Conservation (phyloP, 345 rosid genomes). For the Rhodamnia argentea region DNA sequence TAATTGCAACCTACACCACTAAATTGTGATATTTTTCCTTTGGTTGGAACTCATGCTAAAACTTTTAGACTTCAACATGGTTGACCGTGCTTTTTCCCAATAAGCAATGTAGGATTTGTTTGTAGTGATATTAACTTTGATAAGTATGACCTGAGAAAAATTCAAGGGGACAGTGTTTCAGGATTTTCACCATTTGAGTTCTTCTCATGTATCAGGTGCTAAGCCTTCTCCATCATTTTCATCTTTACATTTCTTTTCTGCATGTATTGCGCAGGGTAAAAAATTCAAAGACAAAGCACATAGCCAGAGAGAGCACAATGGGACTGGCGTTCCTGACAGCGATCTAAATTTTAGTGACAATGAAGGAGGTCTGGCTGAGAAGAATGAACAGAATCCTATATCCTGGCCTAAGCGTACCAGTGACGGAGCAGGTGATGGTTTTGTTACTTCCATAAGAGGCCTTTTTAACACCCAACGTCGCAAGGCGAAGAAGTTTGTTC, state of each 20-base stretch:
- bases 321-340: constrained; percentile 41
- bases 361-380: constrained; percentile 49
- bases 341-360: constrained; percentile 75
- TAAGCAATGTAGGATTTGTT: not conserved
- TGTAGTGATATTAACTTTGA: not conserved
- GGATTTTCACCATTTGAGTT: not conserved
- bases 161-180: not conserved
- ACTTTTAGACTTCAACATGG: not conserved
- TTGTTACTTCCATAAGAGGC: constrained; percentile 82
- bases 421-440: constrained; percentile 99
- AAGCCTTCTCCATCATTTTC: not conserved
- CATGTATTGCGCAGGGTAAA: constrained; percentile 51
- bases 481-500: constrained; percentile 85
- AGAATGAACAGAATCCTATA: constrained; percentile 53
- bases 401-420: constrained; percentile 70
- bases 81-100: not conserved
- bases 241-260: not conserved
- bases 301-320: constrained; percentile 41
- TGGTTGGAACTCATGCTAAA: not conserved
- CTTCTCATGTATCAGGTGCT: not conserved
- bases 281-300: constrained; percentile 85
- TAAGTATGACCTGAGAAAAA: not conserved
- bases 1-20: not conserved
- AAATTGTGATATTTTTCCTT: not conserved
- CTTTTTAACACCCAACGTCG: constrained; percentile 90